phyloP scores from a whole-genome alignment of 2,329 filamentous ascomycete species.

The Periconia macrospinosa region DNA sequence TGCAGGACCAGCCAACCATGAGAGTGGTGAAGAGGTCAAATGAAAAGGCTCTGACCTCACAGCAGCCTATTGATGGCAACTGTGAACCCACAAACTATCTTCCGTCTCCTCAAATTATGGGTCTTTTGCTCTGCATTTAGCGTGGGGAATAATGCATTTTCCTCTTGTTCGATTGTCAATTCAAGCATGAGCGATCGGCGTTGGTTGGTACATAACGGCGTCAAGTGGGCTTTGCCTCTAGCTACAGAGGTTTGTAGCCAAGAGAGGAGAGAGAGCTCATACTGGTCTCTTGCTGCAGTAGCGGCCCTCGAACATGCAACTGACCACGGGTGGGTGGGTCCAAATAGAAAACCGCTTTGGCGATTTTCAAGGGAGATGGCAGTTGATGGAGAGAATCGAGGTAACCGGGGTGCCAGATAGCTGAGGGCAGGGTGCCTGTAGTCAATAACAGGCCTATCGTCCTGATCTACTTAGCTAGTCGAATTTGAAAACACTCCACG shows the following conservation, averaged over 20 bases:
- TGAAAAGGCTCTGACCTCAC: slow-evolving; percentile 20
- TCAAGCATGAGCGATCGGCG: slow-evolving; percentile 43
- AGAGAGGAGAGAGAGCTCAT: slow-evolving; percentile 1
- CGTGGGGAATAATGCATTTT: slow-evolving; percentile 26
- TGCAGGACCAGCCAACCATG: slow-evolving; percentile 38
- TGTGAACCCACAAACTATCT: neutral
- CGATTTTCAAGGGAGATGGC: slow-evolving; percentile 13
- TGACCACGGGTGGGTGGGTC: slow-evolving; percentile 13
- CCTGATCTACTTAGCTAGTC: neutral
- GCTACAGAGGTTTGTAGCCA: neutral
- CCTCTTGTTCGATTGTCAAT: slow-evolving; percentile 20
- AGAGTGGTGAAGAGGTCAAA: slow-evolving; percentile 41
- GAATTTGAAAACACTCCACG: neutral
- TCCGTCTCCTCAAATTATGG: slow-evolving; percentile 16
- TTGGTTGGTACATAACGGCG: slow-evolving; percentile 29
- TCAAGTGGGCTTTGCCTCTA: slow-evolving; percentile 12
- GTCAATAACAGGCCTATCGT: no score
- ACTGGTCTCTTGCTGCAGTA: neutral
- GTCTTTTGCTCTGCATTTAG: slow-evolving; percentile 36
- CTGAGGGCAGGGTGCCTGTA: no score
- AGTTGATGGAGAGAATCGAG: slow-evolving; percentile 6
- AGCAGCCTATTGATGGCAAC: neutral
- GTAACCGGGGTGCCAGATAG: slow-evolving; percentile 3
- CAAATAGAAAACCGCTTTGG: slow-evolving; percentile 14
- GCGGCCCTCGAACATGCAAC: slow-evolving; percentile 9